phyloP scores from a whole-genome alignment of 139 green algal genomes.

The Chlamydomonas sp. region DNA sequence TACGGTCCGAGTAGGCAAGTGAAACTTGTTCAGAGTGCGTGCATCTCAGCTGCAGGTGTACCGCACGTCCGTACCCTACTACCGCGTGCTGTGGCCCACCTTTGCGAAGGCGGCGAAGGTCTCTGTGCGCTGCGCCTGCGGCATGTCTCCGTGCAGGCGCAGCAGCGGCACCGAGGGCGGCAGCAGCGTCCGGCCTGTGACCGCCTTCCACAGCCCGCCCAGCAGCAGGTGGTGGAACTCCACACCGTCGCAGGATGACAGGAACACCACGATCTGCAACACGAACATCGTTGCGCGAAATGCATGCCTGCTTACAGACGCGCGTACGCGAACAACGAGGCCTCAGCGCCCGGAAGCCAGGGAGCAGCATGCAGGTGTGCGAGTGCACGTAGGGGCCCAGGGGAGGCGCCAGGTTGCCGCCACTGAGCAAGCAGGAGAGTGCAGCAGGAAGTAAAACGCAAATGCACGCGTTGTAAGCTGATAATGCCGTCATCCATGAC shows the following conservation, averaged over 20 bases:
- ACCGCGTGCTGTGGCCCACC: constrained; percentile 9
- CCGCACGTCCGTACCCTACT: neutral
- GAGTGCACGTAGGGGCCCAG: no score
- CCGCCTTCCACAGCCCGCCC: constrained; percentile 31
- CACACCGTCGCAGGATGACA: constrained; percentile 91
- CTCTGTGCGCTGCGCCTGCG: constrained; percentile 80
- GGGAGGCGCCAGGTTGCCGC: no score
- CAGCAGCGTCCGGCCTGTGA: constrained; percentile 51
- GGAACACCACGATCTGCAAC: constrained; percentile 83
- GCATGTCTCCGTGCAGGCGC: constrained; percentile 94
- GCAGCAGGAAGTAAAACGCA: no score
- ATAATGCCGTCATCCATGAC: no score
- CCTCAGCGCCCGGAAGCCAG: no score
- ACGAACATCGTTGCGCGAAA: no score
- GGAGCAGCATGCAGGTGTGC: no score
- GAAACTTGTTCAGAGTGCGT: neutral
- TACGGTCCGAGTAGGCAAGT: no score
- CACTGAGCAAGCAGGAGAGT: no score
- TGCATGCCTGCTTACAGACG: no score
- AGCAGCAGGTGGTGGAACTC: constrained; percentile 85
- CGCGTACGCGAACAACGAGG: no score
- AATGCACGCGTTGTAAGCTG: no score
- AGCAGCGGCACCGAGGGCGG: constrained; percentile 59
- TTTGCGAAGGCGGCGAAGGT: constrained; percentile 80
- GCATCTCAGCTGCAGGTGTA: neutral